Percentiles rank a stretch among this genome's conserved stretches.
Evolutionary conservation across 306 rosid genomes (phyloP).

Genomic region (Lathyrus aphaca): DNA sequence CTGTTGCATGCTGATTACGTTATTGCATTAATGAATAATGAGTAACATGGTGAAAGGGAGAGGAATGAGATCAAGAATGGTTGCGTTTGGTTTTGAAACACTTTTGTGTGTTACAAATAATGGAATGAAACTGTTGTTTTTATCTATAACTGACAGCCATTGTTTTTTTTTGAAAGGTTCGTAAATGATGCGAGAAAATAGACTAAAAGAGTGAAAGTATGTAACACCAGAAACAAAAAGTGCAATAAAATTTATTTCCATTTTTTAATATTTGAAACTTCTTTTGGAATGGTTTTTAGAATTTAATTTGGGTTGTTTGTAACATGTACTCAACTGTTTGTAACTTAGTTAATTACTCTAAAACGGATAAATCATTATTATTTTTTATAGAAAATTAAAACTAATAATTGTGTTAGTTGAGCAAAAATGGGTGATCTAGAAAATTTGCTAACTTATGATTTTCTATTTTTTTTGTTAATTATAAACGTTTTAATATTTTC

Average conservation of each 20-base stretch:
- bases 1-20: slow-evolving; percentile 54
- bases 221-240: not conserved
- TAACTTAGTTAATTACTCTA: not conserved
- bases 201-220: slow-evolving; percentile 14
- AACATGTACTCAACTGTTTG: not conserved
- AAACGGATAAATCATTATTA: not conserved
- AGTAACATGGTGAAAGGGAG: not conserved
- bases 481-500: too few relatives aligned
- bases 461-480: not conserved
- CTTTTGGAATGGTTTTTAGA: not conserved
- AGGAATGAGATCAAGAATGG: slow-evolving; percentile 19
- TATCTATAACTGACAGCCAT: slow-evolving; percentile 6
- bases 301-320: not conserved
- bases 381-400: not conserved
- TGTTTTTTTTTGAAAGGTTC: too few relatives aligned
- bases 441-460: not conserved
- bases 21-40: slow-evolving; percentile 31
- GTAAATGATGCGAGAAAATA: slow-evolving; percentile 1
- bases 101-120: slow-evolving; percentile 39
- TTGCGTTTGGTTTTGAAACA: slow-evolving; percentile 41
- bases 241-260: not conserved
- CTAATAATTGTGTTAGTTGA: not conserved
- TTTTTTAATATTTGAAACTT: not conserved
- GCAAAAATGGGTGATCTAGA: not conserved
- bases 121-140: slow-evolving; percentile 34